Evolutionary conservation across 345 rosid species (phyloP).

Genomic region (Heritiera littoralis): DNA sequence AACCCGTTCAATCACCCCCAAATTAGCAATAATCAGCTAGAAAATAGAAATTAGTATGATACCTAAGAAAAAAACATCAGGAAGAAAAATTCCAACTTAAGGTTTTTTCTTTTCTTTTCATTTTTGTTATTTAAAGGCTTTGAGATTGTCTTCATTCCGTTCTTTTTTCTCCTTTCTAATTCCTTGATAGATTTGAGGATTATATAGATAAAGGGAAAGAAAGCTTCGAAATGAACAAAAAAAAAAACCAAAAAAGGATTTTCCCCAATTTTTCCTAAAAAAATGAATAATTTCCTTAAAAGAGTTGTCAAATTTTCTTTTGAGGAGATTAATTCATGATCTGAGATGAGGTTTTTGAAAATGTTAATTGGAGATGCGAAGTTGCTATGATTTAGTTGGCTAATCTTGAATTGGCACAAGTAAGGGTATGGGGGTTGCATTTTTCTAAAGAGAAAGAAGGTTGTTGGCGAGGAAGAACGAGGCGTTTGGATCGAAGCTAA

Average conservation of each 20-base stretch:
- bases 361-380: constrained; percentile 54
- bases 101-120: background rate
- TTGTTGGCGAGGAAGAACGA: too few species aligned
- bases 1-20: too few species aligned
- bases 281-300: constrained; percentile 9
- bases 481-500: too few species aligned
- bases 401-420: constrained; percentile 38
- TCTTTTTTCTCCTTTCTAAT: background rate
- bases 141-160: constrained; percentile 30
- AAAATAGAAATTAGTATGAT: too few species aligned
- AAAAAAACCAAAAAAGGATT: constrained; percentile 17
- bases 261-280: background rate
- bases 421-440: background rate
- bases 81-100: too few species aligned
- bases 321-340: constrained; percentile 29
- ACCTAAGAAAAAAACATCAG: too few species aligned
- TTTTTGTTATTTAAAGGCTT: constrained; percentile 21
- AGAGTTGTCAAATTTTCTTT: constrained; percentile 14
- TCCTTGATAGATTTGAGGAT: constrained; percentile 36
- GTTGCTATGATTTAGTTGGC: constrained; percentile 35
- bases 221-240: background rate
- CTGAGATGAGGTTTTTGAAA: constrained; percentile 55
- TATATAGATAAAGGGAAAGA: constrained; percentile 20
- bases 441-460: too few species aligned
- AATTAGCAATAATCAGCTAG: too few species aligned